These are phyloP conservation scores for Fusarium praegraminearum DNA, from an alignment of 2,329 filamentous ascomycete genomes.

Conservation along the genomic window DNA sequence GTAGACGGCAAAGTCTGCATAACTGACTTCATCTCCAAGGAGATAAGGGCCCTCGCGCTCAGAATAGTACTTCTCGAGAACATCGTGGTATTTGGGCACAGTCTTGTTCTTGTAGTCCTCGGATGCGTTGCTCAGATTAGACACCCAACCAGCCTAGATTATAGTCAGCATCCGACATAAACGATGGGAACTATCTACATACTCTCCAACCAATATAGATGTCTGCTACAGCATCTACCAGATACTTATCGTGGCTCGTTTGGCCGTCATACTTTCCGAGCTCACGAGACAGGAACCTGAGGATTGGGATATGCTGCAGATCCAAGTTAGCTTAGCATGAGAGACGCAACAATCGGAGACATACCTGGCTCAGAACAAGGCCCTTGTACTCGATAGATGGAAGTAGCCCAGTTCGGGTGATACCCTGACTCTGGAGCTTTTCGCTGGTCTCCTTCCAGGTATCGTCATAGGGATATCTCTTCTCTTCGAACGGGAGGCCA, in stretches of 20 bases:
- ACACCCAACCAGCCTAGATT: slow-evolving; percentile 11
- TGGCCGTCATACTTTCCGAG: slow-evolving; percentile 32
- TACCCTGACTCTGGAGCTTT: slow-evolving; percentile 45
- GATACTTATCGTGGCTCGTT: slow-evolving; percentile 22
- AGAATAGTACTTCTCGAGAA: slow-evolving; percentile 25
- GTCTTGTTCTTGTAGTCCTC: slow-evolving; percentile 29
- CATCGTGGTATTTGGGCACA: slow-evolving; percentile 20
- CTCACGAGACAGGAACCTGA: slow-evolving; percentile 26
- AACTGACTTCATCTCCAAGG: slow-evolving; percentile 23
- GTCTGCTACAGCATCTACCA: slow-evolving; percentile 23
- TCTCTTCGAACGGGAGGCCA: slow-evolving; percentile 29
- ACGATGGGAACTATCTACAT: fast-evolving
- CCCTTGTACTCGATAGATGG: slow-evolving; percentile 54
- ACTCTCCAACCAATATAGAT: slow-evolving; percentile 33
- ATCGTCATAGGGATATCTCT: slow-evolving; percentile 32
- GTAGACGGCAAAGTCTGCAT: slow-evolving; percentile 29
- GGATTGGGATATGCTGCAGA: slow-evolving; percentile 15
- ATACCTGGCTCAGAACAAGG: slow-evolving; percentile 41
- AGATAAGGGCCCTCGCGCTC: slow-evolving; percentile 31
- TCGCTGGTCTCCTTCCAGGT: slow-evolving; percentile 39
- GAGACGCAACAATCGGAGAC: fast-evolving
- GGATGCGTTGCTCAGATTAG: background rate
- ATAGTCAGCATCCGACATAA: fast-evolving
- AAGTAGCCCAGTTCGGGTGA: slow-evolving; percentile 50
- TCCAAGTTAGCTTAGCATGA: fast-evolving